These are phyloP conservation scores for Cokeromyces recurvatus DNA, from an alignment of 371 early-diverging fungal species.

Conservation along the genomic window DNA sequence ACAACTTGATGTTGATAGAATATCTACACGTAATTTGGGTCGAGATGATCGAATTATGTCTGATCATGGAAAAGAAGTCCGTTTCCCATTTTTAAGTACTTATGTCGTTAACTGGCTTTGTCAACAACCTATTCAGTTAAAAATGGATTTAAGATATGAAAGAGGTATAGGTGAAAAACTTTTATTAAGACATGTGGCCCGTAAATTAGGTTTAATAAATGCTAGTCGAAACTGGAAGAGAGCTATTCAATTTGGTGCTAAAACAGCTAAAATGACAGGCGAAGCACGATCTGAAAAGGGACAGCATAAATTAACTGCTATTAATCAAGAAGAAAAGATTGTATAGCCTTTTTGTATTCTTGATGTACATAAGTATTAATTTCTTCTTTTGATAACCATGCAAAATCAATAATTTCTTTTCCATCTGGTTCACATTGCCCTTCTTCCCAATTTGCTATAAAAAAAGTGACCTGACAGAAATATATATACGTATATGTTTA, in stretches of 20 bases:
- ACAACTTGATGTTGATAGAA: conserved; percentile 81
- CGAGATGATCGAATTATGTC: conserved; percentile 93
- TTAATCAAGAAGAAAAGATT: conserved; percentile 2
- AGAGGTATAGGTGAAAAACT: conserved; percentile 91
- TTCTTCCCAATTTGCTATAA: conserved; percentile 23
- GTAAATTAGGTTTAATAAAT: conserved; percentile 49
- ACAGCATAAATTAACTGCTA: conserved; percentile 33
- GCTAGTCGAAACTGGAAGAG: conserved; percentile 72
- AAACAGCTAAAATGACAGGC: conserved; percentile 89
- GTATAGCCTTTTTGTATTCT: conserved; percentile 17
- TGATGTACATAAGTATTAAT: conserved; percentile 47
- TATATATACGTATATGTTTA: too few relatives aligned
- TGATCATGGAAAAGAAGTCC: conserved; percentile 83
- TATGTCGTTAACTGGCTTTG: conserved; percentile 67
- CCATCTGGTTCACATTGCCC: conserved; percentile 56
- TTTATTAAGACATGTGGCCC: conserved; percentile 68
- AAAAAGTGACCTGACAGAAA: conserved; percentile 25
- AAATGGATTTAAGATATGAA: conserved; percentile 75
- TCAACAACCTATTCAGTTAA: conserved; percentile 68
- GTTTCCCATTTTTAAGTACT: conserved; percentile 86
- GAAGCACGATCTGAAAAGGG: conserved; percentile 60
- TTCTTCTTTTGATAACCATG: conserved; percentile 83
- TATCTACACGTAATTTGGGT: conserved; percentile 80
- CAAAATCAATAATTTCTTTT: conserved; percentile 66
- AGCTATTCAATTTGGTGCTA: conserved; percentile 96